Base-by-base conservation (phyloP, 805 yeast species). In the Candida parachauliodes region DNA sequence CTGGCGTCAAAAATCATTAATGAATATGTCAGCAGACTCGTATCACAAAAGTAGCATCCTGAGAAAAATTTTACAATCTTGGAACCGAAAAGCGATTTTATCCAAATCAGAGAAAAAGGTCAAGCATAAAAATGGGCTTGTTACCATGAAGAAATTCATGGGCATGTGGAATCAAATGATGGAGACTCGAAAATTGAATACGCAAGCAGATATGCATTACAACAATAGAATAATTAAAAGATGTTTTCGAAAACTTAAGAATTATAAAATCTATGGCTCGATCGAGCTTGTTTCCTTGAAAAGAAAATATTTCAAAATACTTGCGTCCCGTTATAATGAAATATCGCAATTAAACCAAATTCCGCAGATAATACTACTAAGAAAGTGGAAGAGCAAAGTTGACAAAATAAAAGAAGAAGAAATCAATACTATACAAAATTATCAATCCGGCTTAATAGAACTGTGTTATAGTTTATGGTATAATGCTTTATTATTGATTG, bases 41-140 rank as follows among this genome's bases (percentile, higher is more conserved):
- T 15, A n/a, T 23, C 5, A 3, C 17, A 18, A 47, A 16, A 15
- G 5, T 0, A 16, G 21, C 1, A 12, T 47, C 15, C 43, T 41
- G 22, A 23, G 15, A 18, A 28, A 25, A 7, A 12, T 37, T 3
- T 43, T 50, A 14, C 14, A 20, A 1, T 28, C 34, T 14, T 52
- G 57, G 59, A 37, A 34, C 17, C 39, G 37, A 17, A 30, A 28
- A 11, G 20, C 40, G n/a, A 30, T n/a, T 7, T 21, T 31, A n/a
- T 14, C 6, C n/a, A 19, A 21, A 12, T 5, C 20, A 4, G 14
- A 30, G 8, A 4, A 21, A 4, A 15, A 12, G 12, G n/a, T 21
- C 6, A 10, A 18, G 5, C 5, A 19, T 21, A 21, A 30, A 12
- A 3, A 18, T 16, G 27, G 11, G 11, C 14, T 10, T 10, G 7